Base-by-base conservation (phyloP, 257 asterid species). In the Penstemon davidsonii region DNA sequence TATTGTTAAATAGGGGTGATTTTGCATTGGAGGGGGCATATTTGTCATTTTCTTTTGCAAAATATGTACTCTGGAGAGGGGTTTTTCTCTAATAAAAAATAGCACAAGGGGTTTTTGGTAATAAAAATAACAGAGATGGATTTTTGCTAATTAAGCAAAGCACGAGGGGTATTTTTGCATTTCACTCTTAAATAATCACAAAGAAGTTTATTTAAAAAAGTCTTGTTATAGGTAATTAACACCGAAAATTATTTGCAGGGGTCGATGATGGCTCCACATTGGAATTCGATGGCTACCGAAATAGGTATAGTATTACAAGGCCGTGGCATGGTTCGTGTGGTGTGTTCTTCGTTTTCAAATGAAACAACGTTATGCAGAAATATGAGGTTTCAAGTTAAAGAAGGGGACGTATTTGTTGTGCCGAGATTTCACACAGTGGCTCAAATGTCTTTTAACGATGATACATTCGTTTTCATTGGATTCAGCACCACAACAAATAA, bases 251-350 rank as follows among this genome's bases (percentile, higher is more conserved):
- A 37, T 42, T 55, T 60, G 63, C 62, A 90, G 92, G 98, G 97
- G 53, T 86, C 97, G 43, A 92, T 90, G 95, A 88, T 90, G 98
- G 97, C 93, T 43, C 98, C 98, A 1, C 98, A 86, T 8, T 92
- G 97, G 98, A 90, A 92, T 72, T 95, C 96, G 0, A 65, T n/a
- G 68, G 97, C 96, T 11, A 60, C 83, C 18, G 98, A 90, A 58
- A 74, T 92, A 52, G 86, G 85, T 3, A 66, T 88, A 5, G 88
- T 80, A 3, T 38, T 87, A 43, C 80, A 80, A 60, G 98, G 97
- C 19, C 78, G 64, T 37, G 98, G 98, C 15, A 86, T 90, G 85
- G 71, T 90, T 11, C 80, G 80, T 8, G 84, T 86, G 39, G 90
- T 83, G 50, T 86, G 96, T 58, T 56, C 95, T 0, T 54, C 81